phyloP scores from a whole-genome alignment of 768 basidiomycete species.

The Zangia roseola region DNA sequence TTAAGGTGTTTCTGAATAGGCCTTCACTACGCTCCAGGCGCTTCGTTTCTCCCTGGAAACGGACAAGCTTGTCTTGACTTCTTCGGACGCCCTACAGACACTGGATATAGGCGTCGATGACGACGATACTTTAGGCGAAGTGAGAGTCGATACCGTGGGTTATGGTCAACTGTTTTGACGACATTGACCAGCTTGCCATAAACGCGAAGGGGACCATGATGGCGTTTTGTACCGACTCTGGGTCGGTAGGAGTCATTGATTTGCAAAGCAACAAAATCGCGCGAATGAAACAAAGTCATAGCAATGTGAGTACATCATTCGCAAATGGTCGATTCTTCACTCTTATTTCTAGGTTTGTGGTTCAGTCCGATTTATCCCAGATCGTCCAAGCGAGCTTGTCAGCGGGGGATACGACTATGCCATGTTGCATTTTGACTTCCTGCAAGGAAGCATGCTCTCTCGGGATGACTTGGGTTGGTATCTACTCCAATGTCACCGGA shows the following conservation, averaged over 20 bases:
- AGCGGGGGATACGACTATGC: slow-evolving; percentile 76
- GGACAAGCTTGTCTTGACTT: slow-evolving; percentile 51
- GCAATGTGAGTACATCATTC: slow-evolving; percentile 48
- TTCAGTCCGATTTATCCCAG: slow-evolving; percentile 67
- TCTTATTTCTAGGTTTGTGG: slow-evolving; percentile 58
- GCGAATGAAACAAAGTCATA: slow-evolving; percentile 62
- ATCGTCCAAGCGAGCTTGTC: slow-evolving; percentile 66
- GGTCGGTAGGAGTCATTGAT: slow-evolving; percentile 65
- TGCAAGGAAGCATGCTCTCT: slow-evolving; percentile 55
- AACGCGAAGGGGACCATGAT: slow-evolving; percentile 51
- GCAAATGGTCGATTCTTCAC: neutral
- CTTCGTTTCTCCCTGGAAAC: slow-evolving; percentile 46
- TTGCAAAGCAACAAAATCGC: slow-evolving; percentile 45
- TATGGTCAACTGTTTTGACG: slow-evolving; percentile 25
- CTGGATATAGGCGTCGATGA: slow-evolving; percentile 51
- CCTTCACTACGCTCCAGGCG: slow-evolving; percentile 9
- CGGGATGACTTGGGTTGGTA: slow-evolving; percentile 55
- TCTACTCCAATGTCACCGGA: neutral
- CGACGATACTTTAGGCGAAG: slow-evolving; percentile 69
- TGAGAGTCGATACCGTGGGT: slow-evolving; percentile 26
- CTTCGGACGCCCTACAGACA: slow-evolving; percentile 45
- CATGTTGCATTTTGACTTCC: slow-evolving; percentile 66
- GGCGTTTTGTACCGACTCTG: slow-evolving; percentile 72
- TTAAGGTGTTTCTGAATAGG: neutral
- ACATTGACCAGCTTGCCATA: slow-evolving; percentile 59